Base-by-base conservation (phyloP, 2,329 filamentous ascomycete genomes). In the Thermothelomyces thermophilus region DNA sequence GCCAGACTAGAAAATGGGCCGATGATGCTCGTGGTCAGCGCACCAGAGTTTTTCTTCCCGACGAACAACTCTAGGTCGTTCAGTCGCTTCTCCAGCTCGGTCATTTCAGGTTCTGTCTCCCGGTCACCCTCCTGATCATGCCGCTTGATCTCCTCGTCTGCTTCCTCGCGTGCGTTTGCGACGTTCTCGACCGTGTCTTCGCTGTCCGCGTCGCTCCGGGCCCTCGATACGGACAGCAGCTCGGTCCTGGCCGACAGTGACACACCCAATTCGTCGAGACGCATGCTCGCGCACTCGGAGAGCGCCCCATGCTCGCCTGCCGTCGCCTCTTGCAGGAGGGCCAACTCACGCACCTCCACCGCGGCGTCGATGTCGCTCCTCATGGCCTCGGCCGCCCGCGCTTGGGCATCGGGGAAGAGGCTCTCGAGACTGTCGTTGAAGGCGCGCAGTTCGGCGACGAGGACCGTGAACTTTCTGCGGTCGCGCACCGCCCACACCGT, bases 371-470 rank as follows among this genome's bases (percentile, higher is more conserved):
- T 50, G 34, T 50, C 47, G 19, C 14, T 24, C 16, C 33, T 19
- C 47, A 50, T 50, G 4, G 41, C 47, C 26, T 40, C 24, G 1
- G 41, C 41, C 6, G 34, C 41, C 16, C 22, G 34, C 20, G 26
- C 24, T 13, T 20, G 33, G 22, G 41, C 40, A 19, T 50, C 47
- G 6, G 47, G 47, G 13, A 50, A 50, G n/a, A 50, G 41, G 41
- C 34, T 45, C 33, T 44, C 40, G 16, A 50, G 34, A n/a, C 47
- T 50, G 35, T 50, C 47, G 22, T 50, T 50, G 35, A 50, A 50
- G 6, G 14, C 33, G 24, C 47, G 41, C 22, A 50, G 33, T 17
- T 50, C 47, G 14, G 41, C 40, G n/a, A 50, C 24, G 3, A 50
- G 19, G 3, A 13, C 24, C 5, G 33, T 14, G 20, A 44, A 50